Evolutionary conservation across 768 basidiomycete genomes (phyloP), one percentile per base, ranked within the genome.

Genomic region (Xanthoconium purpureum): DNA sequence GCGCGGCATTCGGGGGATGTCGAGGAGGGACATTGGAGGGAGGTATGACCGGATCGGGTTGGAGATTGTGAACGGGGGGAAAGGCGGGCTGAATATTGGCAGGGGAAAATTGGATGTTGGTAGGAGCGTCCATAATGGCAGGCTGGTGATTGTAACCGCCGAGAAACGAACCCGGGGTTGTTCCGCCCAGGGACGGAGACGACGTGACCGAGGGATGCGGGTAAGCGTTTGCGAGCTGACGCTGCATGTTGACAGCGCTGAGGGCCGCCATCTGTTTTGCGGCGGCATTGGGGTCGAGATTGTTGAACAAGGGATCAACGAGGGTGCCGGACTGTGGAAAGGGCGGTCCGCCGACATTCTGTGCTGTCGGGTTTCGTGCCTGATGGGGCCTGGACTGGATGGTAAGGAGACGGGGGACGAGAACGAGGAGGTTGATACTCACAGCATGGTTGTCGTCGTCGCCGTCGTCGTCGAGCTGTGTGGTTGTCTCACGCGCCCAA

Each of bases 231-330:
- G 84, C 78, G 66, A 83, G 80, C 63, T 82, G 78, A 17, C 70
- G 69, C 52, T 68, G 70, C 53, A 65, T 61, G 62, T 78, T 84
- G 47, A 78, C 85, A 52, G 80, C 84, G 63, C 78, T 84, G 62
- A 91, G 81, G 11, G 86, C 86, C 32, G 88, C 87, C 82, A 91
- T 88, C 74, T 92, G 90, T 71, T 91, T 92, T 56, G 86, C 86
- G 48, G 79, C 83, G 44, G 83, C 78, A 49, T 80, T 78, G 56
- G 86, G 76, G 71, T 91, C 87, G 60, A 89, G 77, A 43, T 70
- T 77, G 75, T 70, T 77, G 75, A 82, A 82, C 52, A 75, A 66
- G 58, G 76, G 71, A 55, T 77, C 76, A 42, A 38, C 35, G 45
- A 74, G 58, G 33, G 55, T 17, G 43, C 57, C 32, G 39, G 67